phyloP scores from a whole-genome alignment of 768 basidiomycete genomes.

The Neoboletus magnificus region DNA sequence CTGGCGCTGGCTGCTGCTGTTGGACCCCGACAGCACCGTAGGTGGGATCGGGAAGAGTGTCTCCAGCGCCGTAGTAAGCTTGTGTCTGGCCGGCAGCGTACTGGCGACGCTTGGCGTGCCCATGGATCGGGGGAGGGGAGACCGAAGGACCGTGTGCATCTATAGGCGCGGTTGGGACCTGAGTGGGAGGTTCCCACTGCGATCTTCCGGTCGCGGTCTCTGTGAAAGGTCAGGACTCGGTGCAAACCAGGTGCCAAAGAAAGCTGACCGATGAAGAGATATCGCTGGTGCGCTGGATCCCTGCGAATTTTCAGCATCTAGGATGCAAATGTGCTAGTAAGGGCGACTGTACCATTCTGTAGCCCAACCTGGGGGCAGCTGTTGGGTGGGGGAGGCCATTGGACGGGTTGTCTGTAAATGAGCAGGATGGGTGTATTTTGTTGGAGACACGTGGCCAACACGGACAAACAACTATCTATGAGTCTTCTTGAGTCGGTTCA shows the following conservation, averaged over 20 bases:
- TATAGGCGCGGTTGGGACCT: constrained; percentile 36
- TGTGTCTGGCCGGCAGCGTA: constrained; percentile 95
- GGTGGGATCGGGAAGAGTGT: constrained; percentile 42
- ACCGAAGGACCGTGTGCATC: constrained; percentile 40
- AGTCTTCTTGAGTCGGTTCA: constrained; percentile 51
- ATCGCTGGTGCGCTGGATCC: constrained; percentile 77
- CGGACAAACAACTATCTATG: constrained; percentile 21
- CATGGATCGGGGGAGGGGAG: constrained; percentile 42
- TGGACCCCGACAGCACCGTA: constrained; percentile 37
- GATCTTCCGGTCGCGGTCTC: constrained; percentile 80
- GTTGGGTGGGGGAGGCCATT: constrained; percentile 50
- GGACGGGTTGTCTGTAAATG: neutral
- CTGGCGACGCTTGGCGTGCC: constrained; percentile 73
- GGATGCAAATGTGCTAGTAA: neutral
- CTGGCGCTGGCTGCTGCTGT: constrained; percentile 35
- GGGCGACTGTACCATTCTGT: constrained; percentile 74
- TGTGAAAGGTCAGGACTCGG: constrained; percentile 33
- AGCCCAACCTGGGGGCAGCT: constrained; percentile 88
- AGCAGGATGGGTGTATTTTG: constrained; percentile 6
- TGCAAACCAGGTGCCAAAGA: constrained; percentile 7
- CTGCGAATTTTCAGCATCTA: constrained; percentile 40
- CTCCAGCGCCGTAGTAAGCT: constrained; percentile 68
- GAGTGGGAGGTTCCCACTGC: constrained; percentile 83
- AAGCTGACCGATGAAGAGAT: constrained; percentile 82
- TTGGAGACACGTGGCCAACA: constrained; percentile 28